phyloP scores from a whole-genome alignment of 352 stramenopile genomes.

The Phytophthora podocarpi region DNA sequence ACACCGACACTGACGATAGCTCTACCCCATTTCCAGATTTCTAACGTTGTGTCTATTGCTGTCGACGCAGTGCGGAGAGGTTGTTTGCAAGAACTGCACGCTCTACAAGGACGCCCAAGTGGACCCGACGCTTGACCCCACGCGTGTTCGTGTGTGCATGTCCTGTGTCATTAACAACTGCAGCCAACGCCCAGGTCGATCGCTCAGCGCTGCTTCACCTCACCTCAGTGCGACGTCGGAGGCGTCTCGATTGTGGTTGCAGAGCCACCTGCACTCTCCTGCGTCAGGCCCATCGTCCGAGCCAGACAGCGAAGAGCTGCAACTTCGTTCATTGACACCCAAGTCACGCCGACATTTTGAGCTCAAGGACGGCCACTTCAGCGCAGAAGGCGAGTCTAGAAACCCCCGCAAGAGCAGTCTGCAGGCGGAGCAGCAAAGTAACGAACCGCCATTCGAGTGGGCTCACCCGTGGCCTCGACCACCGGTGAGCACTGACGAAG shows the following conservation, averaged over 20 bases:
- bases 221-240: conserved; percentile 35
- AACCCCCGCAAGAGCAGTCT: conserved; percentile 11
- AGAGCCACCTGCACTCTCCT: conserved; percentile 70
- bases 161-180: conserved; percentile 71
- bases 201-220: conserved; percentile 3
- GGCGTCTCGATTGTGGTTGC: conserved; percentile 59
- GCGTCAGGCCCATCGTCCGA: conserved; percentile 41
- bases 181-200: conserved; percentile 17
- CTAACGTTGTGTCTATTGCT: conserved; percentile 5
- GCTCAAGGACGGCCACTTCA: conserved; percentile 37
- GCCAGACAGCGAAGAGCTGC: conserved; percentile 43
- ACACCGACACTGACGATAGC: neutral
- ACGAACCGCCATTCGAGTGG: conserved; percentile 36
- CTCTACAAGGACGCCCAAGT: conserved; percentile 68
- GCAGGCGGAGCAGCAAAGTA: conserved; percentile 27
- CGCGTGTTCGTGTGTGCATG: conserved; percentile 81
- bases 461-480: conserved; percentile 76
- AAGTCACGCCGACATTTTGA: conserved; percentile 23
- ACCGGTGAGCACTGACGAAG: conserved; percentile 59
- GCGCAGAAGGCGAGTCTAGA: conserved; percentile 38
- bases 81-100: conserved; percentile 84
- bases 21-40: neutral
- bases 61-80: conserved; percentile 63
- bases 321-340: conserved; percentile 18
- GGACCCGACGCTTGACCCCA: conserved; percentile 54